Percentiles rank a stretch among this genome's conserved stretches.
Evolutionary conservation across 768 basidiomycete species (phyloP).

Genomic region (Hygrophorus russula): DNA sequence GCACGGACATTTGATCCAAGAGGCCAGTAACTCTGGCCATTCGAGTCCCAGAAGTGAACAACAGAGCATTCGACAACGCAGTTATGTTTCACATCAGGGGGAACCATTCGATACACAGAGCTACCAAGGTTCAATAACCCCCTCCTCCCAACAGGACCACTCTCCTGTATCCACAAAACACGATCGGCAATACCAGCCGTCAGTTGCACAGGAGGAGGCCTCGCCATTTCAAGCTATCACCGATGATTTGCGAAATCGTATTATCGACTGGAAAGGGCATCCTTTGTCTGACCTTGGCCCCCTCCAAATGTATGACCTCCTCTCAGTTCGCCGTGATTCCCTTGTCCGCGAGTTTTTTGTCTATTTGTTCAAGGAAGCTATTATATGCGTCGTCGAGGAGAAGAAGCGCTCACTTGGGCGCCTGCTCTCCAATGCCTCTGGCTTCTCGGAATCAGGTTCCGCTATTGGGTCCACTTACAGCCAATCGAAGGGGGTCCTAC

Average conservation of each 20-base stretch:
- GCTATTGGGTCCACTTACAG: constrained; percentile 22
- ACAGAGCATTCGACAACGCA: constrained; percentile 13
- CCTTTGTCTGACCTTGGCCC: constrained; percentile 82
- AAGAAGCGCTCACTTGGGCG: constrained; percentile 75
- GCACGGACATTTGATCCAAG: constrained; percentile 8
- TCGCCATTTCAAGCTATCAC: constrained; percentile 78
- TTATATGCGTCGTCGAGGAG: constrained; percentile 97
- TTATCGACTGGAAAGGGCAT: constrained; percentile 95
- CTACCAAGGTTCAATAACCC: constrained; percentile 5
- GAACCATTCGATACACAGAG: constrained; percentile 6
- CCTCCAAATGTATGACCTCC: constrained; percentile 84
- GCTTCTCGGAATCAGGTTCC: constrained; percentile 40
- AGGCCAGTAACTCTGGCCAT: constrained; percentile 22
- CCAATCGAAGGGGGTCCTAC: constrained; percentile 58
- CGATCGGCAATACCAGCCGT: neutral
- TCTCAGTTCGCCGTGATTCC: constrained; percentile 80
- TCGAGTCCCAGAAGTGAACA: constrained; percentile 32
- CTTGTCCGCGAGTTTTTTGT: constrained; percentile 92
- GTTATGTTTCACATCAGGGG: constrained; percentile 13
- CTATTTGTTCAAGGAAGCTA: constrained; percentile 94
- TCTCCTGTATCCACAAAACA: constrained; percentile 20
- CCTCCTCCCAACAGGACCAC: constrained; percentile 13
- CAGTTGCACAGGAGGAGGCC: constrained; percentile 35
- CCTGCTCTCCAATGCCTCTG: constrained; percentile 55
- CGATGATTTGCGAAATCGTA: constrained; percentile 79